Conservation (phyloP, 768 basidiomycete species). For the Leccinellum rugosiceps region DNA sequence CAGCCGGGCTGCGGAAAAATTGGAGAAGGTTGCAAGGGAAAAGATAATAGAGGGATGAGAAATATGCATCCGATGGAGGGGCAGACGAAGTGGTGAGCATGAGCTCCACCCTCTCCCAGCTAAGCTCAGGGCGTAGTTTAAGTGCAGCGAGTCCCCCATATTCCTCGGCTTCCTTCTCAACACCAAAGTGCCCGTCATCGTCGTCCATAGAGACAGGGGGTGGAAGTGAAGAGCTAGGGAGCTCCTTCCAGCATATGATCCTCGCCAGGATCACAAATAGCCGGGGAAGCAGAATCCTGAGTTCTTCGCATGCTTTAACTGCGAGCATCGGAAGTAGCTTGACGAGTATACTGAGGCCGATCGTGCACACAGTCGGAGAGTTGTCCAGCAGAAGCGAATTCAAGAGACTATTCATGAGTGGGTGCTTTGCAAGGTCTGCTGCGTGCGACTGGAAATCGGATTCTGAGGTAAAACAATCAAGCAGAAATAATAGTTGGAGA, state of each 20-base stretch:
- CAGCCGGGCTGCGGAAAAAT: constrained; percentile 68
- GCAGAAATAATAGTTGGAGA: constrained; percentile 65
- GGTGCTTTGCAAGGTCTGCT: constrained; percentile 52
- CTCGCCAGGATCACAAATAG: constrained; percentile 67
- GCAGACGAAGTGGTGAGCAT: constrained; percentile 53
- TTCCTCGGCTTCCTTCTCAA: constrained; percentile 19
- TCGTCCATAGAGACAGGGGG: constrained; percentile 37
- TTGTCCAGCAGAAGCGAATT: constrained; percentile 70
- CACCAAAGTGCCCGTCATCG: constrained; percentile 1
- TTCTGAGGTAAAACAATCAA: constrained; percentile 59
- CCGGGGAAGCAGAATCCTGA: constrained; percentile 60
- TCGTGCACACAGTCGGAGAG: constrained; percentile 66
- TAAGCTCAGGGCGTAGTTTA: constrained; percentile 50
- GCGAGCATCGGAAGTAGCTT: constrained; percentile 77
- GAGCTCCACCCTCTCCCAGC: constrained; percentile 66
- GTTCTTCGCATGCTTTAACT: constrained; percentile 50
- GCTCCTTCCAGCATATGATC: constrained; percentile 72
- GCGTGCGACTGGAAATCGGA: constrained; percentile 49
- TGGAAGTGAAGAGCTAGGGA: constrained; percentile 34
- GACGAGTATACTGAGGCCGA: constrained; percentile 59
- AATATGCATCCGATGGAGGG: constrained; percentile 64
- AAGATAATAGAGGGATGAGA: constrained; percentile 81
- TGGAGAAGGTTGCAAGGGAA: constrained; percentile 86
- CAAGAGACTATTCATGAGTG: constrained; percentile 62
- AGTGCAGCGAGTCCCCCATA: constrained; percentile 37